Evolutionary conservation across 2,329 filamentous ascomycete genomes (phyloP), one percentile per base, ranked within the genome.

Genomic region (Grosmannia huntii): DNA sequence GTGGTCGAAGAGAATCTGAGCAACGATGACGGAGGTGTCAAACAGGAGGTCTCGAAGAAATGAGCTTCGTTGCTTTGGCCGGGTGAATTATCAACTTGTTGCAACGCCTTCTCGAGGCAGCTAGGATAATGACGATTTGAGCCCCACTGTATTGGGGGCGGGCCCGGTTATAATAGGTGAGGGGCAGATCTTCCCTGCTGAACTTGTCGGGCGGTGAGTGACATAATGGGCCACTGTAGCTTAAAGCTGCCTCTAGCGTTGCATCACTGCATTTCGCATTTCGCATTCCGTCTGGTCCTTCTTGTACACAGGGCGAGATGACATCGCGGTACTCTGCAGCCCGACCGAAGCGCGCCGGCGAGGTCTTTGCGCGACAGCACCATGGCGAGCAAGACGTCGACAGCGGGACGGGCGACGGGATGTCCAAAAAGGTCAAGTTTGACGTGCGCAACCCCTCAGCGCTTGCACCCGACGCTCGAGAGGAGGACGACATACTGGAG

Each of bases 381-480:
- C 85, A 89, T 66, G 75, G 80, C 66, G 74, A 79, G 63, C 41
- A 38, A 5, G 66, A 69, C 53, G 72, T 74, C 54, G 74, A 77
- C 57, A 58, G 31, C 66, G 75, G 79, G 63, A 79, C 83, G 57
- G 67, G 70, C 57, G 71, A 73, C 54, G 61, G 57, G 19, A 68
- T 69, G 1, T 71, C 76, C 56, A 95, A 95, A 70, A 91, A 90
- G 68, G 87, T 90, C 60, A 90, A 89, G 67, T 99, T 99, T 72
- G 94, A 99, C 71, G 77, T 94, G 57, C 89, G 94, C 63, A 97
- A 99, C 69, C 94, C 94, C 3, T 96, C 91, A 19, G 90, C 89
- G 0, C 82, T 99, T 5, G 92, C 90, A 2, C 85, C 91, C 1
- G 90, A 95, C 68, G 87, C 84, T 2, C 80, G 81, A 2, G 86